Base-by-base conservation (phyloP, 139 green algal genomes). In the Pseudopediastrum boryanum region DNA sequence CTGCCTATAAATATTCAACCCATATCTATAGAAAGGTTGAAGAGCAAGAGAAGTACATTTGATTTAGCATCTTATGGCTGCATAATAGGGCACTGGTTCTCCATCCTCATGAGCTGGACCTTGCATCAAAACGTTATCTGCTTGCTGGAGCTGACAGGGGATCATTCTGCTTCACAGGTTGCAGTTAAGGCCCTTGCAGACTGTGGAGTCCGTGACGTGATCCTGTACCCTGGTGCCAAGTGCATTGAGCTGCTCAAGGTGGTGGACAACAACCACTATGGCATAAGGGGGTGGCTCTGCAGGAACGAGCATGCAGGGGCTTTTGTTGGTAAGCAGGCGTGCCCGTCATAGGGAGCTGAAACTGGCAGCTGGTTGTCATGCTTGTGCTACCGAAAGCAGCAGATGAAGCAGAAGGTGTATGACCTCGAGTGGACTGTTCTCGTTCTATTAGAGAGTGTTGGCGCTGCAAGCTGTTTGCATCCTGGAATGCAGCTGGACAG, bases 171-270 rank as follows among this genome's bases (percentile, higher is more conserved):
- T 16, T 4, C 5, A 5, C 59, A 68, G 59, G 59, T 68, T 19
- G 31, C 31, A 9, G 59, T 68, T 2, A 68, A 68, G 59, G 59
- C 59, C 35, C 59, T 68, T 33, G 59, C 59, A 4, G 59, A 68
- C 59, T 68, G 59, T 3, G 59, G 59, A 0, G 59, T 68, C 35
- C 59, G 59, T 42, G 59, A 68, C 59, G 23, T 36, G 19, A 68
- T 68, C 59, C 31, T 68, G 59, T 68, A 68, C 59, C 59, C 59
- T 8, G 59, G 59, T 16, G 59, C 59, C 29, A 68, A 68, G 59
- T 68, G 59, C 9, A 23, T 68, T 5, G 59, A 68, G 59, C 59
- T 67, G 58, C 58, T 66, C 58, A 66, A 66, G 58, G 58, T 66
- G 58, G 58, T 66, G 58, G 58, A 66, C 58, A 66, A 38, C 58